Evolutionary conservation across 805 yeast genomes (phyloP).

Genomic region (Suhomyces sp.): DNA sequence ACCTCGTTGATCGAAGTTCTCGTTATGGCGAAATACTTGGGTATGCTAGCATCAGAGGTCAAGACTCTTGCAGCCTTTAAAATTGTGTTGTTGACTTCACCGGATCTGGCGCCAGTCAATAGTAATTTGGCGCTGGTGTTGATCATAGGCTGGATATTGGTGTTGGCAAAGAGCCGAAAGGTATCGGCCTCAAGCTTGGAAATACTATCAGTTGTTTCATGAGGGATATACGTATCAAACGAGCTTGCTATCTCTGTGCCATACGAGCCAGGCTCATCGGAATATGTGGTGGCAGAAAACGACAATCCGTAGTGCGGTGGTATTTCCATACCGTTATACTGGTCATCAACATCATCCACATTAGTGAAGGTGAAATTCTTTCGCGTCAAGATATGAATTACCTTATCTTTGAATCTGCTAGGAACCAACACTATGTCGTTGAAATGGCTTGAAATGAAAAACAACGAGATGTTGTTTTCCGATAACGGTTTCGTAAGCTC

Average conservation of each 20-base stretch:
- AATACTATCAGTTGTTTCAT: not conserved
- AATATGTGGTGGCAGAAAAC: not conserved
- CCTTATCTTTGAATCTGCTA: conserved; percentile 38
- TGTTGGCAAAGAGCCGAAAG: conserved; percentile 33
- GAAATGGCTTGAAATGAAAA: conserved; percentile 61
- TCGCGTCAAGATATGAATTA: conserved; percentile 42
- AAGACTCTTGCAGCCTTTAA: conserved; percentile 40
- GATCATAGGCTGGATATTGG: conserved; percentile 44
- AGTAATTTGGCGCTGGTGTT: conserved; percentile 40
- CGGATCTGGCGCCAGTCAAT: conserved; percentile 58
- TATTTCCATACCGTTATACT: not conserved
- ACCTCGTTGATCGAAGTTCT: conserved; percentile 51
- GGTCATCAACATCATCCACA: not conserved
- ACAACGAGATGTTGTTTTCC: conserved; percentile 52
- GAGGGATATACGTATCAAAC: not conserved
- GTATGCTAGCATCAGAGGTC: conserved; percentile 21
- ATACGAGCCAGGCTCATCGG: not conserved
- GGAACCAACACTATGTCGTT: conserved; percentile 66
- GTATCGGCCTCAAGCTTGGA: conserved; percentile 29
- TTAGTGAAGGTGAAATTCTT: conserved; percentile 38
- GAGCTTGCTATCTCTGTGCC: not conserved
- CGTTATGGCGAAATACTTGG: conserved; percentile 52
- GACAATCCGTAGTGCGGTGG: not conserved
- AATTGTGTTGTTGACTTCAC: conserved; percentile 41
- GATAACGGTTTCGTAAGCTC: conserved; percentile 60